These are phyloP conservation scores for Asterochloris sp. DNA, from an alignment of 139 green algal genomes.

Conservation along the genomic window DNA sequence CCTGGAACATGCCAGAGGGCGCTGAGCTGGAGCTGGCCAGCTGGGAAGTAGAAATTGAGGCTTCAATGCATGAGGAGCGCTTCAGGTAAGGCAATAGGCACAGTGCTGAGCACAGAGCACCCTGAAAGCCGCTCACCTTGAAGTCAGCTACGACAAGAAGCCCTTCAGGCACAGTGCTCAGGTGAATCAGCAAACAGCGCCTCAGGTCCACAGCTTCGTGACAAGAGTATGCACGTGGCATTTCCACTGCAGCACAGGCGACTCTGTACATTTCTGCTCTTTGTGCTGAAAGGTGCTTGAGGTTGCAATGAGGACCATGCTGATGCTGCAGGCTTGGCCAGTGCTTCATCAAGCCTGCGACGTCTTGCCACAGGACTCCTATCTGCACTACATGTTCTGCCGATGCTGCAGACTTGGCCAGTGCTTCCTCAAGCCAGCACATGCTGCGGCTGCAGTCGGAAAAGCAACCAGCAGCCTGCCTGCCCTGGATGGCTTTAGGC, in stretches of 20 bases:
- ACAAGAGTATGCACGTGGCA: background rate
- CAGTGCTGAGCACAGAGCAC: background rate
- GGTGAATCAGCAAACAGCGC: background rate
- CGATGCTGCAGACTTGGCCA: background rate
- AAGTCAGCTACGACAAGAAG: background rate
- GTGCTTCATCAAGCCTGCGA: conserved; percentile 38
- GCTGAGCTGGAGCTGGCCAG: conserved; percentile 42
- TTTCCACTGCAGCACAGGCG: too few species aligned
- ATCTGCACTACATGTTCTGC: too few species aligned
- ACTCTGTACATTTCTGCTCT: background rate
- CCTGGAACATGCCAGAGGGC: conserved; percentile 32
- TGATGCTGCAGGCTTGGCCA: conserved; percentile 20
- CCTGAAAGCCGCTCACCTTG: background rate
- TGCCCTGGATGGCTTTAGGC: background rate
- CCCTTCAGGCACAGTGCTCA: background rate
- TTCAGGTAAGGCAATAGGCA: conserved; percentile 39
- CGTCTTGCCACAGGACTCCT: too few species aligned
- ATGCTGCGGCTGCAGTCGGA: background rate
- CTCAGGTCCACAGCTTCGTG: background rate
- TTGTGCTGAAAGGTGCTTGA: background rate
- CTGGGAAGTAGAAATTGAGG: conserved; percentile 60
- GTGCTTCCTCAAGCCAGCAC: conserved; percentile 2
- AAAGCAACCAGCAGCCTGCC: background rate
- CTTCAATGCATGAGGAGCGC: conserved; percentile 25
- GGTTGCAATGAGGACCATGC: background rate